phyloP scores from a whole-genome alignment of 2,329 filamentous ascomycete species.

The Colletotrichum brevisporum region DNA sequence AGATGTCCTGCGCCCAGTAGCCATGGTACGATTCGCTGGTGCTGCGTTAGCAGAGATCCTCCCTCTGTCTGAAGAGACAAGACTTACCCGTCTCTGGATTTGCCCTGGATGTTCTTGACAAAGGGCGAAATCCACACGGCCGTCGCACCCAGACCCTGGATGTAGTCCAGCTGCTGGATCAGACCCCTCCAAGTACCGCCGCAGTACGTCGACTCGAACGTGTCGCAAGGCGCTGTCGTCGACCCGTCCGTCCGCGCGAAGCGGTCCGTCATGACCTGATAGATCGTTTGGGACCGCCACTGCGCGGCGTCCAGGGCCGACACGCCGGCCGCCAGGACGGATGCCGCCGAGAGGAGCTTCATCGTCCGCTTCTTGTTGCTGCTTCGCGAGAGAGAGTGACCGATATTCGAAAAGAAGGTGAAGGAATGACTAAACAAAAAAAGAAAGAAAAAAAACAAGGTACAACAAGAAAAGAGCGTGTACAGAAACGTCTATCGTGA shows the following conservation, averaged over 20 bases:
- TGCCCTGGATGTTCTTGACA: constrained; percentile 56
- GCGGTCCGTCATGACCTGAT: constrained; percentile 71
- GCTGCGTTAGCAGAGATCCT: constrained; percentile 46
- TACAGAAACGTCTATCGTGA: constrained; percentile 32
- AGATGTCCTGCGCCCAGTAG: constrained; percentile 67
- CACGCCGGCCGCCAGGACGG: constrained; percentile 22
- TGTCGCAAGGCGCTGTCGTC: constrained; percentile 59
- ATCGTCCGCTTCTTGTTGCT: constrained; percentile 5
- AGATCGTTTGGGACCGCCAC: constrained; percentile 70
- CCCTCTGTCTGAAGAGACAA: neutral
- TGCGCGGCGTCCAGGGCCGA: constrained; percentile 46
- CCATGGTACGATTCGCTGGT: constrained; percentile 65
- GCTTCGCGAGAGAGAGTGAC: constrained; percentile 29
- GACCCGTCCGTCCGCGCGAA: constrained; percentile 63
- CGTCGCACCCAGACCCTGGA: constrained; percentile 72
- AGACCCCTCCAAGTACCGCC: constrained; percentile 73
- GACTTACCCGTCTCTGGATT: constrained; percentile 37
- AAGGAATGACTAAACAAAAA: constrained; percentile 20
- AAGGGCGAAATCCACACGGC: constrained; percentile 73
- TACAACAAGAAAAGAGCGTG: constrained; percentile 31
- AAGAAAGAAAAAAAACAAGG: constrained; percentile 6
- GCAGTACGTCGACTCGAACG: constrained; percentile 65
- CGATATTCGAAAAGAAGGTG: constrained; percentile 20
- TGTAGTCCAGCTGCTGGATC: constrained; percentile 72
- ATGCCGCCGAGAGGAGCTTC: constrained; percentile 25